These are phyloP conservation scores for Fusarium buharicum DNA, from an alignment of 2,329 filamentous ascomycete species.

Conservation along the genomic window DNA sequence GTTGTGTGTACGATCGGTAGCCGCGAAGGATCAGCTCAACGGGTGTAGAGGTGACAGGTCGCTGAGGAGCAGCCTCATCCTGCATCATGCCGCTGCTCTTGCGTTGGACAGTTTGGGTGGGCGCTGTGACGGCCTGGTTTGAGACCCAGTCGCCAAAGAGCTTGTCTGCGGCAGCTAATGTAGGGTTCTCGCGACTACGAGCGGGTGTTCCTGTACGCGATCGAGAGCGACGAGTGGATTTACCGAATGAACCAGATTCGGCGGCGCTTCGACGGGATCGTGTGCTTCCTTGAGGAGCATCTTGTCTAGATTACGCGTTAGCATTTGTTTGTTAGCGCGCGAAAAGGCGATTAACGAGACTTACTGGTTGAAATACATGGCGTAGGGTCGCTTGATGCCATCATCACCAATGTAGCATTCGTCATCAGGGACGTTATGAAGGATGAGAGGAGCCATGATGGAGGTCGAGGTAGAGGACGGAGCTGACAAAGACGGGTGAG, in stretches of 20 bases:
- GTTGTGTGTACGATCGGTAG: constrained; percentile 70
- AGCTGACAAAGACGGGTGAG: constrained; percentile 2
- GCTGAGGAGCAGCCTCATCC: constrained; percentile 54
- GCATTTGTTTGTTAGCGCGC: constrained; percentile 15
- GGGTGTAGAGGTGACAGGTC: constrained; percentile 55
- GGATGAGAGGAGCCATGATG: constrained; percentile 70
- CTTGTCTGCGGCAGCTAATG: constrained; percentile 69
- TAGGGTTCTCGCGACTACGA: constrained; percentile 68
- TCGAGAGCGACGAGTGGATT: constrained; percentile 71
- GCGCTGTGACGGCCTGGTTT: constrained; percentile 54
- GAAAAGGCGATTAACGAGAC: constrained; percentile 28
- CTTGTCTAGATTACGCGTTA: constrained; percentile 55
- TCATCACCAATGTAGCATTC: constrained; percentile 74
- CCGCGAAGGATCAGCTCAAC: constrained; percentile 88
- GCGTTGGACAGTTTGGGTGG: constrained; percentile 46
- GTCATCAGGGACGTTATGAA: constrained; percentile 75
- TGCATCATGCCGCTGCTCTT: constrained; percentile 53
- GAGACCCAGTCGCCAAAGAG: constrained; percentile 70
- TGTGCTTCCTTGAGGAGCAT: constrained; percentile 59
- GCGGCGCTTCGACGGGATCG: constrained; percentile 65
- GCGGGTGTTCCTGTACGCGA: constrained; percentile 69
- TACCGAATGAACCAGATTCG: constrained; percentile 73
- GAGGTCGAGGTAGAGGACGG: constrained; percentile 1
- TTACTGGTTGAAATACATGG: constrained; percentile 73
- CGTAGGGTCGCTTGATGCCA: constrained; percentile 72